Evolutionary conservation across 2,329 filamentous ascomycete genomes (phyloP), one percentile per base, ranked within the genome.

Genomic region (Lachnellula willkommii): DNA sequence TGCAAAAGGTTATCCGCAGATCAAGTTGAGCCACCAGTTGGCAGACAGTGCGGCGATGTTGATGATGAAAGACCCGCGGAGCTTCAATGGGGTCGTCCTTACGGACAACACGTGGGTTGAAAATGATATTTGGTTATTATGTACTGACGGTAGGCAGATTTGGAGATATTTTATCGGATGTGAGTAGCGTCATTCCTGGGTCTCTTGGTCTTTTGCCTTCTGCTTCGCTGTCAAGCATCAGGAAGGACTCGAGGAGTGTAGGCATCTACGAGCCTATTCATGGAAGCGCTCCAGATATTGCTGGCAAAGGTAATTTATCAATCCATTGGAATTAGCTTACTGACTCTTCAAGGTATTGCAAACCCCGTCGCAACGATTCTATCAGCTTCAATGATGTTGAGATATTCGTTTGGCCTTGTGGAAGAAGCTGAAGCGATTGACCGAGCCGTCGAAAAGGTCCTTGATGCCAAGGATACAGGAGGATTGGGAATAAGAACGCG

Each of bases 181-280:
- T 96, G 79, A 90, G 91, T 8, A 90, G 87, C 64, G 91, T 94
- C 50, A 96, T 96, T 63, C 89, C 91, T 6, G 92, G 92, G 14
- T 90, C 85, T 65, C 81, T 96, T 62, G 92, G 92, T 35, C 77
- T 96, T 60, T 75, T 95, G 62, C 91, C 92, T 20, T 91, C 87
- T 70, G 92, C 92, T 20, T 92, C 75, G 96, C 69, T 71, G 88
- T 90, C 69, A 95, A 93, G 50, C 69, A 91, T 26, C 3, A 8
- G 2, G 12, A 45, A 45, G 42, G 42, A 45, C 22, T 17, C 42
- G 22, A 40, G 11, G 11, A 40, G 6, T 15, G 15, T 42, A n/a
- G 48, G 90, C 64, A 95, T 96, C 68, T 96, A 95, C 72, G 92
- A 96, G 79, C 92, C 92, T 22, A 96, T 96, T 65, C 92, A 96